These are phyloP conservation scores for Helotiales sp. DNA, from an alignment of 2,329 filamentous ascomycete species.

Conservation along the genomic window DNA sequence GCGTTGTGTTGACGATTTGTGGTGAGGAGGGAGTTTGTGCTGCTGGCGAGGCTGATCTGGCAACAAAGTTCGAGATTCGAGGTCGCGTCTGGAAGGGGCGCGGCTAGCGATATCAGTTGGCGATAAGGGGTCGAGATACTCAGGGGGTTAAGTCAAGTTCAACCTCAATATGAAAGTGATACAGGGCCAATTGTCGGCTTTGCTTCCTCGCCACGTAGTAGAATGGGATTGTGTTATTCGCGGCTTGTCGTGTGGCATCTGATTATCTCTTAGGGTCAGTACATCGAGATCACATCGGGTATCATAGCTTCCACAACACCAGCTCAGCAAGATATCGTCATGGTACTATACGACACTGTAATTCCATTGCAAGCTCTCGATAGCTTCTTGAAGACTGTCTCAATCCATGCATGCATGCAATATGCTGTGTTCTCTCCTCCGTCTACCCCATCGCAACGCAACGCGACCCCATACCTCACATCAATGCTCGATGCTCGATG, in stretches of 20 bases:
- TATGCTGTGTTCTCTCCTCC: neutral
- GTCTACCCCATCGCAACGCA: neutral
- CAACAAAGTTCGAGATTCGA: neutral
- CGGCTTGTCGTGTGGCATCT: too few species aligned
- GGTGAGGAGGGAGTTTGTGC: neutral
- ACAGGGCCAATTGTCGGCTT: too few species aligned
- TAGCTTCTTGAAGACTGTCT: neutral
- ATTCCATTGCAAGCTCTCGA: neutral
- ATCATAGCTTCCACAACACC: neutral
- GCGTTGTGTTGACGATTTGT: slow-evolving; percentile 32
- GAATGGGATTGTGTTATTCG: too few species aligned
- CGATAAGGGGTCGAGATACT: neutral
- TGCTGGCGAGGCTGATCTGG: neutral
- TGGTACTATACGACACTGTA: neutral
- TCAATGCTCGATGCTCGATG: neutral
- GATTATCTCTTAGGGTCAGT: too few species aligned
- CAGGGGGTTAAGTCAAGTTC: neutral
- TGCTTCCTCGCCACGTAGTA: too few species aligned
- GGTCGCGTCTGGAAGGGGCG: neutral
- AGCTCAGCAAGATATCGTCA: neutral
- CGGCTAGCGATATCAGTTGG: neutral
- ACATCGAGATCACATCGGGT: too few species aligned
- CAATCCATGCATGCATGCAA: neutral
- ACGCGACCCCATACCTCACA: neutral
- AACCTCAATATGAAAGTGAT: too few species aligned